Evolutionary conservation across 1,284 basidiomycete genomes (phyloP), one percentile per base, ranked within the genome.

Genomic region (Vanrija humicola): DNA sequence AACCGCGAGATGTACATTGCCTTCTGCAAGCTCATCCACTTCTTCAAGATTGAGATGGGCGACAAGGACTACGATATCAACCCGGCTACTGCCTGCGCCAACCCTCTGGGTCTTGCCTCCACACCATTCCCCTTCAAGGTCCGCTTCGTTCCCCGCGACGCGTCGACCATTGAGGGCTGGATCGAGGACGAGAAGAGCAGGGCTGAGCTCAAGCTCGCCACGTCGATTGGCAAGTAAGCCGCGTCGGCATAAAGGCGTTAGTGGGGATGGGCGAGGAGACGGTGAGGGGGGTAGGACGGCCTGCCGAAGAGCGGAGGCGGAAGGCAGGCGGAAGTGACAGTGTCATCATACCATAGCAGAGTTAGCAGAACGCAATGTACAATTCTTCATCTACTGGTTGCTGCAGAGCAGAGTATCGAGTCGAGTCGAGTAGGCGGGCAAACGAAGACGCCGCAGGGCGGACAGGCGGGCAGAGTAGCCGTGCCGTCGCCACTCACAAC

Each of bases 1-100:
- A 59, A 62, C 56, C 54, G 61, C 46, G 59, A 61, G 47, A 44
- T 61, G 34, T 61, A 61, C 55, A 39, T 48, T n/a, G 59, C 55
- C 21, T 54, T 56, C 47, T 46, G 48, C 49, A 56, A 57, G 49
- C 52, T 61, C 43, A 54, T 57, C 59, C 52, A 52, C 52, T 56
- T 56, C 50, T 61, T 54, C 55, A 61, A 61, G 59, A 25, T 61
- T 18, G 55, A 52, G 45, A n/a, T 46, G 43, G 59, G 59, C 25
- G 40, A 42, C 40, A 46, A 47, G 49, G 49, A 50, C 49, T 61
- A 54, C 44, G 55, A 54, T 49, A 56, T 61, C 43, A 43, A 57
- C 49, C 59, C 59, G 14, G 52, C 42, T 18, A 61, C 55, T 5
- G 59, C 55, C 3, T 53, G 50, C 43, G 18, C 28, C 34, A 61